A percentile compares a stretch with the other conserved stretches of the same genome.
phyloP scores from a whole-genome alignment of 2,329 filamentous ascomycete genomes.

The Verticillium longisporum region DNA sequence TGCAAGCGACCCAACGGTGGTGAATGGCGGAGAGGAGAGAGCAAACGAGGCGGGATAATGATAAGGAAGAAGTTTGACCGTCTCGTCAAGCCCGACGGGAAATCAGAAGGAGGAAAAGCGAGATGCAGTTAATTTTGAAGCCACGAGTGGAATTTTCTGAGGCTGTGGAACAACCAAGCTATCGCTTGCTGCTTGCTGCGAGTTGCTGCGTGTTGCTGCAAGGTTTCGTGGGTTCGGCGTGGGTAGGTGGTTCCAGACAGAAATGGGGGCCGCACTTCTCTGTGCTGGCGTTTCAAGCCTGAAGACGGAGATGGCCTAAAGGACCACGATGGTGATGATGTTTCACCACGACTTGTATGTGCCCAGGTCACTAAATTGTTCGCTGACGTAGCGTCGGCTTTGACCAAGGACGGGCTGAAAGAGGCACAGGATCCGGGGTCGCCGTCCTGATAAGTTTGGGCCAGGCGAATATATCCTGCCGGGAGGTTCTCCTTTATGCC shows the following conservation, averaged over 20 bases:
- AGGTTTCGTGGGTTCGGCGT: constrained; percentile 1
- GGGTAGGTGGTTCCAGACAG: background rate
- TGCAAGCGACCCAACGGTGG: background rate
- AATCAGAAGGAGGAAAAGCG: background rate
- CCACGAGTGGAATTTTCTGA: background rate
- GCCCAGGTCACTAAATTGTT: background rate
- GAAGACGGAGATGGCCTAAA: background rate
- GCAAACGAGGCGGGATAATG: background rate
- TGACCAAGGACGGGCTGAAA: background rate
- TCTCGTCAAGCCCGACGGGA: background rate
- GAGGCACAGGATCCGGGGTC: background rate
- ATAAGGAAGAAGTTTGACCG: background rate
- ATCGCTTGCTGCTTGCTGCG: background rate
- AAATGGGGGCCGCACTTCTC: background rate
- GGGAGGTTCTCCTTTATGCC: constrained; percentile 2
- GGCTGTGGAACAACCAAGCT: background rate
- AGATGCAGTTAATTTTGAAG: background rate
- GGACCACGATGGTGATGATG: background rate
- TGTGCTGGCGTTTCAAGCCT: constrained; percentile 2
- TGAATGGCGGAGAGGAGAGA: background rate
- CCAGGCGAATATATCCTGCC: background rate
- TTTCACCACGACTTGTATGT: background rate
- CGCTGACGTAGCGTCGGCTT: background rate
- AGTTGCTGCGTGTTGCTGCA: background rate
- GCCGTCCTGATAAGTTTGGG: background rate